Evolutionary conservation across 257 asterid species (phyloP).

Genomic region (Nicotiana sylvestris): DNA sequence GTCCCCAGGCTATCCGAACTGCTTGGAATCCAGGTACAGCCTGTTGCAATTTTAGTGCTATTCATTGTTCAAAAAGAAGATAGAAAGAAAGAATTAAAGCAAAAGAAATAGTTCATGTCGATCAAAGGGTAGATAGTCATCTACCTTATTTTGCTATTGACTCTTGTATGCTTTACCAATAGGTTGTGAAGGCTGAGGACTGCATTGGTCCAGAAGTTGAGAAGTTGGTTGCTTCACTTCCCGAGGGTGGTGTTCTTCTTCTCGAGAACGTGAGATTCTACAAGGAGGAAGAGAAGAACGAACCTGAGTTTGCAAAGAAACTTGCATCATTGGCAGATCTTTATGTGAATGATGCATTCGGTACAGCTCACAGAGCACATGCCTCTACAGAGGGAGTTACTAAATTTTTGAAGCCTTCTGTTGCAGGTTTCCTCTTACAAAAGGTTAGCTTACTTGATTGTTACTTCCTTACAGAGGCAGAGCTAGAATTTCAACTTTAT

Average conservation of each 20-base stretch:
- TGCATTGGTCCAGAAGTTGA: constrained; percentile 84
- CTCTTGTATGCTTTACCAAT: constrained; percentile 7
- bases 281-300: constrained; percentile 92
- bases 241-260: constrained; percentile 71
- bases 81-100: background rate
- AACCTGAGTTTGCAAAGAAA: constrained; percentile 82
- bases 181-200: constrained; percentile 87
- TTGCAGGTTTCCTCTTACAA: constrained; percentile 83
- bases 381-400: constrained; percentile 95
- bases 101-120: background rate
- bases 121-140: background rate
- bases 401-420: constrained; percentile 81
- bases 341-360: constrained; percentile 82
- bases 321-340: constrained; percentile 85
- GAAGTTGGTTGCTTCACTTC: constrained; percentile 62
- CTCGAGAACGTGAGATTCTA: constrained; percentile 89
- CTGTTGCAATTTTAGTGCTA: background rate
- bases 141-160: background rate
- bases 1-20: constrained; percentile 70
- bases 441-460: constrained; percentile 43
- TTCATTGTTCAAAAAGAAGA: background rate
- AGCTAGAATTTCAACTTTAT: too few species aligned
- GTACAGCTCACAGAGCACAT: constrained; percentile 93
- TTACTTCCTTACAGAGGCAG: background rate
- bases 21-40: constrained; percentile 60